A percentile compares a stretch with the other conserved stretches of the same genome.
phyloP scores from a whole-genome alignment of 2,329 filamentous ascomycete genomes.

The Zymoseptoria ardabiliae region DNA sequence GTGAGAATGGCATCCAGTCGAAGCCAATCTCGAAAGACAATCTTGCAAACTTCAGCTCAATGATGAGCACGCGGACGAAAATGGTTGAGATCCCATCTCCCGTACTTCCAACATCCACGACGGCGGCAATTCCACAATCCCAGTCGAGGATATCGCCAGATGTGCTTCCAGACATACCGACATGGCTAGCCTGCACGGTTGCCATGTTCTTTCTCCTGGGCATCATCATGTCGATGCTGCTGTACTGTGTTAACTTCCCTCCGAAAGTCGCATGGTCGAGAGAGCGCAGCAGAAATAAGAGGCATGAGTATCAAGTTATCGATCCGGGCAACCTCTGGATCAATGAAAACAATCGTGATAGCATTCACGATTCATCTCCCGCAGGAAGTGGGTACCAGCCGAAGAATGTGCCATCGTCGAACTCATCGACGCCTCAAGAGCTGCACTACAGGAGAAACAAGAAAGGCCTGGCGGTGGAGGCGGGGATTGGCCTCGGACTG shows the following conservation, averaged over 20 bases:
- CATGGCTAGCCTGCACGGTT: neutral
- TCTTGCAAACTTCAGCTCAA: neutral
- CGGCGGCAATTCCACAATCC: neutral
- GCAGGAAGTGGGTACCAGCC: neutral
- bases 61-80: neutral
- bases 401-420: neutral
- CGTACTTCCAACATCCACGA: neutral
- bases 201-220: conserved; percentile 8
- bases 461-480: neutral
- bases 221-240: conserved; percentile 11
- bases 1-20: neutral
- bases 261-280: conserved; percentile 2
- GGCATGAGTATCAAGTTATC: neutral
- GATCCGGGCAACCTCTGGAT: neutral
- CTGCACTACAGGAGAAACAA: neutral
- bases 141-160: neutral
- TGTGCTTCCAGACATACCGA: conserved; percentile 5
- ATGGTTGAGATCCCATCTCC: neutral
- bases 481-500: neutral
- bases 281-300: neutral
- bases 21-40: neutral
- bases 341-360: neutral
- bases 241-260: conserved; percentile 21
- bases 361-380: conserved; percentile 1
- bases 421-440: neutral